Percentiles rank a stretch among this genome's conserved stretches.
phyloP scores from a whole-genome alignment of 1,284 basidiomycete genomes.

The Tylopilus sp. region DNA sequence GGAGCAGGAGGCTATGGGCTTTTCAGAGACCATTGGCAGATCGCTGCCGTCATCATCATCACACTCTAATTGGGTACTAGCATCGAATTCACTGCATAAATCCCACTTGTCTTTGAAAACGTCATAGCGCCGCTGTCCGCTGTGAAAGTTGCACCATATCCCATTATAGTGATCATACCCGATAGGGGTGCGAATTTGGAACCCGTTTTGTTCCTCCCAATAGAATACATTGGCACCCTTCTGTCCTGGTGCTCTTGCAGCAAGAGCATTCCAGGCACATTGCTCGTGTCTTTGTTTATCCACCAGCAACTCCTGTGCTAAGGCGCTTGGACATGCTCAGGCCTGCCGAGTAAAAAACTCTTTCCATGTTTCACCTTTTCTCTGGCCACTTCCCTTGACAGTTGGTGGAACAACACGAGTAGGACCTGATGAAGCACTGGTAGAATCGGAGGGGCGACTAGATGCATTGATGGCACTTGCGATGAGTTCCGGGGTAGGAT shows the following conservation, averaged over 20 bases:
- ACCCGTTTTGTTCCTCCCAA: constrained; percentile 9
- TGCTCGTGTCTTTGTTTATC: background rate
- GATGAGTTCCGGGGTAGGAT: background rate
- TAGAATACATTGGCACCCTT: constrained; percentile 9
- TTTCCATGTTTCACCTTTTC: constrained; percentile 4
- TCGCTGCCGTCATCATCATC: background rate
- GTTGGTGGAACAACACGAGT: background rate
- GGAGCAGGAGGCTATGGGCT: background rate
- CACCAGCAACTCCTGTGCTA: background rate
- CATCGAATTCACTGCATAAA: constrained; percentile 6
- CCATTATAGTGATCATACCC: background rate
- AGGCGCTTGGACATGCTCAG: background rate
- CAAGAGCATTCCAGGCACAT: background rate
- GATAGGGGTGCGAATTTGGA: constrained; percentile 1
- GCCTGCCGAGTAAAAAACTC: constrained; percentile 1
- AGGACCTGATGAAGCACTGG: background rate
- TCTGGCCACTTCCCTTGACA: constrained; percentile 12
- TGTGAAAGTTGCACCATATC: background rate
- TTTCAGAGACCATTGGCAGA: background rate
- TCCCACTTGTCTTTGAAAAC: constrained; percentile 7
- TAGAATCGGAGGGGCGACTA: background rate
- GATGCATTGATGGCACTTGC: background rate
- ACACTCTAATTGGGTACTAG: background rate
- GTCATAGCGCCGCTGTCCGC: constrained; percentile 4
- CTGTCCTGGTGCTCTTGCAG: background rate